Percentiles rank a stretch among this genome's conserved stretches.
Evolutionary conservation across 768 basidiomycete species (phyloP).

Genomic region (Tulasnella sp.): DNA sequence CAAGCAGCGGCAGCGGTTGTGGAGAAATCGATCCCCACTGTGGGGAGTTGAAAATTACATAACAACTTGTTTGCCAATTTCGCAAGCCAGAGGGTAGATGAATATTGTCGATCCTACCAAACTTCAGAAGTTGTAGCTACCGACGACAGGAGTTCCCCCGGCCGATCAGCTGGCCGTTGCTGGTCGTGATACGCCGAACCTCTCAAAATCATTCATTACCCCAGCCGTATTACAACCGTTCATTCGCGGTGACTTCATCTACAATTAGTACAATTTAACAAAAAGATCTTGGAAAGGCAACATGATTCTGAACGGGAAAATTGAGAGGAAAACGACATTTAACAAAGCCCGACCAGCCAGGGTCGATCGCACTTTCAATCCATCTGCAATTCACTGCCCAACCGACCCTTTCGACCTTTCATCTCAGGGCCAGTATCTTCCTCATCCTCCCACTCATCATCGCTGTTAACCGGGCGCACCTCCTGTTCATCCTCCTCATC

Average conservation of each 20-base stretch:
- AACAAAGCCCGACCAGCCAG: not conserved
- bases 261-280: not conserved
- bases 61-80: no score
- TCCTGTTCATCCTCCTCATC: not conserved
- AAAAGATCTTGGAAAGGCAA: not conserved
- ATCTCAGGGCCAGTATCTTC: slow-evolving; percentile 3
- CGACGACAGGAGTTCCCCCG: no score
- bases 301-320: not conserved
- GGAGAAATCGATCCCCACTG: no score
- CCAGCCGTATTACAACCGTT: not conserved
- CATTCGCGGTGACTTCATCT: not conserved
- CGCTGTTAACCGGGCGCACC: not conserved
- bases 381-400: slow-evolving; percentile 2
- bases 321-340: not conserved
- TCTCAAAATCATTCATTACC: not conserved
- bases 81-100: not conserved
- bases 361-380: not conserved
- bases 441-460: slow-evolving; percentile 19
- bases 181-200: no score
- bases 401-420: slow-evolving; percentile 6
- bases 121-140: no score
- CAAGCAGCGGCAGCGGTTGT: no score
- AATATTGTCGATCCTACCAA: not conserved
- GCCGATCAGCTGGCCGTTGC: no score
- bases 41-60: no score